phyloP scores from a whole-genome alignment of 768 basidiomycete genomes.

The Butyriboletus loyo region DNA sequence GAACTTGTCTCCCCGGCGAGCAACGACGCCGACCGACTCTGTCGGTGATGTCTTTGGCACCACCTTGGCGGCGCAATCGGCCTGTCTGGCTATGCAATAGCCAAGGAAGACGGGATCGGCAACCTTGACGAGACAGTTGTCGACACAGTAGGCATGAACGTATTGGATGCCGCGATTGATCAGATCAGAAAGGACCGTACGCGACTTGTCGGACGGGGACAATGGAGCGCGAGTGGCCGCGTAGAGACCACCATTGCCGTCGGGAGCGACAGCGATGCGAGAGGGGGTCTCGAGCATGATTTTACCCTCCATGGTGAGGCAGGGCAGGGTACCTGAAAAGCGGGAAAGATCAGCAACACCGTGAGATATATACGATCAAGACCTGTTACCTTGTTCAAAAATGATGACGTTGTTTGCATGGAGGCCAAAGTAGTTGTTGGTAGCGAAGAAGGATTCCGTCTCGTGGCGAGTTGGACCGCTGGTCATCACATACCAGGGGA shows the following conservation, averaged over 20 bases:
- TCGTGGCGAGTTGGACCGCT: slow-evolving; percentile 89
- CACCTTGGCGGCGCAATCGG: slow-evolving; percentile 94
- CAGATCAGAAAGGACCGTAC: slow-evolving; percentile 84
- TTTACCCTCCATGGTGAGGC: slow-evolving; percentile 91
- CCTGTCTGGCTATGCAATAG: slow-evolving; percentile 83
- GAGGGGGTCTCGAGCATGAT: slow-evolving; percentile 80
- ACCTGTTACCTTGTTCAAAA: slow-evolving; percentile 87
- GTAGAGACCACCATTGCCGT: slow-evolving; percentile 97
- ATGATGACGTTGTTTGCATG: slow-evolving; percentile 76
- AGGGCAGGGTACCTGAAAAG: slow-evolving; percentile 83
- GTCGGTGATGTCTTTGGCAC: slow-evolving; percentile 84
- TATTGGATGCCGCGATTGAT: slow-evolving; percentile 72
- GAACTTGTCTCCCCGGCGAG: slow-evolving; percentile 75
- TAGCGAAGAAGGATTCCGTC: slow-evolving; percentile 81
- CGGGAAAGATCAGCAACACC: neutral
- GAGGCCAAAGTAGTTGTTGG: slow-evolving; percentile 80
- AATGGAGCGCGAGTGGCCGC: slow-evolving; percentile 84
- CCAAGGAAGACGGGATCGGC: slow-evolving; percentile 98
- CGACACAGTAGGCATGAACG: slow-evolving; percentile 95
- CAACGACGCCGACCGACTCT: slow-evolving; percentile 95
- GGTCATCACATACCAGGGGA: slow-evolving; percentile 99
- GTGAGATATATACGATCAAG: neutral
- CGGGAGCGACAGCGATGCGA: slow-evolving; percentile 90
- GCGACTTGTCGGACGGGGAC: slow-evolving; percentile 51
- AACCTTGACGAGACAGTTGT: slow-evolving; percentile 97